Percentiles rank a stretch among this genome's conserved stretches.
These are phyloP conservation scores for Lodderomyces elongisporus DNA, from an alignment of 1,139 yeast genomes.

Conservation along the genomic window DNA sequence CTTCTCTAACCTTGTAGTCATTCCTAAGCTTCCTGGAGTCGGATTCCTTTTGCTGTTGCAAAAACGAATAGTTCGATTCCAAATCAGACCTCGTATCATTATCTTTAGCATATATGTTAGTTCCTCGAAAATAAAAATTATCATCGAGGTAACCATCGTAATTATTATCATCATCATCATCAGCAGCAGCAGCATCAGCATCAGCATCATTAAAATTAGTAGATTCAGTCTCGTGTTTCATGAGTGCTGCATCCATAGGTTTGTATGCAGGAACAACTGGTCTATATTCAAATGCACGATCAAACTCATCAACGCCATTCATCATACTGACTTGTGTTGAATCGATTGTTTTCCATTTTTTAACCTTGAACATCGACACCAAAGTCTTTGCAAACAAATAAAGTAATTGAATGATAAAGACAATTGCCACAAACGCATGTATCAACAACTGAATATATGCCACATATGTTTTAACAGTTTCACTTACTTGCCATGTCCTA, in stretches of 20 bases:
- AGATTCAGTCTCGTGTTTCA: no score
- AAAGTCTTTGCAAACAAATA: conserved; percentile 28
- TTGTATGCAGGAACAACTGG: conserved; percentile 20
- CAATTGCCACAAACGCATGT: conserved; percentile 33
- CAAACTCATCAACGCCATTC: conserved; percentile 21
- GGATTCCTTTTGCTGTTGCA: conserved; percentile 19
- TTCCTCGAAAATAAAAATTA: conserved; percentile 3
- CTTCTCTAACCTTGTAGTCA: conserved; percentile 48
- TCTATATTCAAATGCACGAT: conserved; percentile 30
- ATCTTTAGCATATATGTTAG: neutral
- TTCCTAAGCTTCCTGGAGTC: conserved; percentile 21
- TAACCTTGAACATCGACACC: conserved; percentile 17
- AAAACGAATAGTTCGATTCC: conserved; percentile 14
- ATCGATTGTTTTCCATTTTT: conserved; percentile 3
- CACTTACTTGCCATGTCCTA: conserved; percentile 25
- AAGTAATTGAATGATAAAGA: conserved; percentile 31
- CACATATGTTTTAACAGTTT: conserved; percentile 32
- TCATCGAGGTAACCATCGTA: conserved; percentile 1
- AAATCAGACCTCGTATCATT: neutral
- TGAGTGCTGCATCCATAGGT: neutral
- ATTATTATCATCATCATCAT: neutral
- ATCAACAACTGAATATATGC: conserved; percentile 38
- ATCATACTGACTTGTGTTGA: neutral
- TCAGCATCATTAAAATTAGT: no score
- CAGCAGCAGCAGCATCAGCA: no score